These are phyloP conservation scores for Cercis canadensis DNA, from an alignment of 306 rosid species.

Conservation along the genomic window DNA sequence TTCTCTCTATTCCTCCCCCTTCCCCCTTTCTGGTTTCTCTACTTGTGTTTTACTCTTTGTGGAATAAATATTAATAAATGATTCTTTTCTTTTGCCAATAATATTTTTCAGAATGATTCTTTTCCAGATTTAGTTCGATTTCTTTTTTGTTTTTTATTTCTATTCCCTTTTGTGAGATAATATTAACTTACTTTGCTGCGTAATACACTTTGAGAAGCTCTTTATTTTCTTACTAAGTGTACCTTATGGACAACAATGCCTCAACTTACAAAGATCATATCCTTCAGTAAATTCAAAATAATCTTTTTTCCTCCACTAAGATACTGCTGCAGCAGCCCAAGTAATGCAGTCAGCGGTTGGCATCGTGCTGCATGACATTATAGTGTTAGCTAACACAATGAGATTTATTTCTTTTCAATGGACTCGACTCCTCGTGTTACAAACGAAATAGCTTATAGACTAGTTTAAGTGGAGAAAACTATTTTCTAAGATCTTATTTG, in stretches of 20 bases:
- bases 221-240: background rate
- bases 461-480: too few species aligned
- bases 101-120: slow-evolving; percentile 6
- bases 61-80: background rate
- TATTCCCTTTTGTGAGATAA: background rate
- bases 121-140: slow-evolving; percentile 24
- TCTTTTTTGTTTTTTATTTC: background rate
- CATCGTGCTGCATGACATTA: too few species aligned
- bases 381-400: too few species aligned
- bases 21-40: background rate
- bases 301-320: background rate
- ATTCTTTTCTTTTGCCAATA: background rate
- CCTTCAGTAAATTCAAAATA: slow-evolving; percentile 5
- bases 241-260: slow-evolving; percentile 5
- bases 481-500: too few species aligned
- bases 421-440: too few species aligned
- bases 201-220: slow-evolving; percentile 7
- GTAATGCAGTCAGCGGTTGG: too few species aligned
- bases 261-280: slow-evolving; percentile 4
- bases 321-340: too few species aligned
- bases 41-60: too few species aligned
- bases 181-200: background rate
- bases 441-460: too few species aligned
- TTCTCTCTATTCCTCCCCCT: slow-evolving; percentile 3
- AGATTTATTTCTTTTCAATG: too few species aligned